These are phyloP conservation scores for Nothophytophthora sp. DNA, from an alignment of 352 stramenopile species.

Conservation along the genomic window DNA sequence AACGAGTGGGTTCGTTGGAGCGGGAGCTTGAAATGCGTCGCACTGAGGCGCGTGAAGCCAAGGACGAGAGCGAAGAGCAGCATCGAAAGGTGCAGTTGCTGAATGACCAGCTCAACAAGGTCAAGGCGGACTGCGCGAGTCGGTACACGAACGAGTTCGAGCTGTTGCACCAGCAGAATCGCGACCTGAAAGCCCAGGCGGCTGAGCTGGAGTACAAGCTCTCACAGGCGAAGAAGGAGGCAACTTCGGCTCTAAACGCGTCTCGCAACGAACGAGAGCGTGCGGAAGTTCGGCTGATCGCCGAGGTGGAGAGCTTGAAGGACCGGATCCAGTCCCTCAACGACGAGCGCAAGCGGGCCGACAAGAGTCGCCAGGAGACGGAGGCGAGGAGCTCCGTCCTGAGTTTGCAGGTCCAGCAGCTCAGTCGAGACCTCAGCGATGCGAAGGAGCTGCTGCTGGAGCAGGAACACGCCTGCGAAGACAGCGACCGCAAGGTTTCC, in stretches of 20 bases:
- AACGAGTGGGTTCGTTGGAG: conserved; percentile 44
- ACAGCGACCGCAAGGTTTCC: conserved; percentile 66
- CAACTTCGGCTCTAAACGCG: conserved; percentile 26
- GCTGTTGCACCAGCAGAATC: conserved; percentile 58
- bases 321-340: conserved; percentile 45
- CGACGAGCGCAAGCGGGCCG: conserved; percentile 56
- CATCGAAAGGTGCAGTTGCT: conserved; percentile 59
- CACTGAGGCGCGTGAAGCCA: conserved; percentile 50
- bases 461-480: conserved; percentile 63
- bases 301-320: conserved; percentile 69
- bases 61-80: conserved; percentile 70
- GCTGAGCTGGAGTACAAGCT: conserved; percentile 62
- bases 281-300: conserved; percentile 49
- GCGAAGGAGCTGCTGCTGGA: conserved; percentile 56
- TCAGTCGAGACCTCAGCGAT: conserved; percentile 53
- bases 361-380: conserved; percentile 50
- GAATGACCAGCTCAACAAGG: conserved; percentile 77
- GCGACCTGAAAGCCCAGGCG: conserved; percentile 50
- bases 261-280: conserved; percentile 50
- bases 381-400: conserved; percentile 49
- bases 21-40: conserved; percentile 64
- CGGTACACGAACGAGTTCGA: conserved; percentile 56
- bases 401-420: conserved; percentile 54
- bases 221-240: conserved; percentile 42
- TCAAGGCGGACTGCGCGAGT: conserved; percentile 63